These are phyloP conservation scores for Pseudognaphalium luteoalbum DNA, from an alignment of 129 eudicot genomes.

Conservation along the genomic window DNA sequence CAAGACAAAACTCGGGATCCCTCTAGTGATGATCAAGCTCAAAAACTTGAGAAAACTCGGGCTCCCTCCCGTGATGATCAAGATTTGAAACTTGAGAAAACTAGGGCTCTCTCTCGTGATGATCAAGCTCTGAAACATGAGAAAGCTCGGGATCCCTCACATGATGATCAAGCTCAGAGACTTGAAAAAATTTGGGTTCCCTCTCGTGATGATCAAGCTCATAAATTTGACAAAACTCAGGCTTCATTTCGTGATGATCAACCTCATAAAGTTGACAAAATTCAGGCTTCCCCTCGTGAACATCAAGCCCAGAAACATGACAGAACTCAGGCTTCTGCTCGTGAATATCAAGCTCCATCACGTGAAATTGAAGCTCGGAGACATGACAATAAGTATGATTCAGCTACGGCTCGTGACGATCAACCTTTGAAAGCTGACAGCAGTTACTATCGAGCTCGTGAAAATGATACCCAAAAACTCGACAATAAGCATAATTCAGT, in stretches of 20 bases:
- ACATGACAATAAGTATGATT: neutral
- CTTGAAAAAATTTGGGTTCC: neutral
- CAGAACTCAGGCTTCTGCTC: no score
- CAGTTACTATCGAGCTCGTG: neutral
- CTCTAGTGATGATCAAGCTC: constrained; percentile 1
- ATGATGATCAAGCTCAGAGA: constrained; percentile 21
- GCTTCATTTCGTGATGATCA: neutral
- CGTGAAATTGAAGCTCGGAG: constrained; percentile 9
- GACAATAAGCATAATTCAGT: neutral
- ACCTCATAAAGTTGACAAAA: neutral
- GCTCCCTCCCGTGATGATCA: neutral
- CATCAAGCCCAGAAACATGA: no score
- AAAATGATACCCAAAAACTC: constrained; percentile 9
- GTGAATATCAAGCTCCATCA: neutral
- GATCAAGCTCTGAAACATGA: constrained; percentile 13
- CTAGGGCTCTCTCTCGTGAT: neutral
- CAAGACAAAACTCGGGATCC: neutral
- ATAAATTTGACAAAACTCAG: neutral
- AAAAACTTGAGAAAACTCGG: neutral
- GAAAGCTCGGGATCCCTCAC: neutral
- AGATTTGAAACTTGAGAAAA: neutral
- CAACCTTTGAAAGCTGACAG: constrained; percentile 6
- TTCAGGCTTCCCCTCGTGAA: neutral
- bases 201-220: constrained; percentile 14
- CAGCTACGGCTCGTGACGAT: neutral